Evolutionary conservation across 2,329 filamentous ascomycete species (phyloP), one percentile per base, ranked within the genome.

Genomic region (Colletotrichum simmondsii): DNA sequence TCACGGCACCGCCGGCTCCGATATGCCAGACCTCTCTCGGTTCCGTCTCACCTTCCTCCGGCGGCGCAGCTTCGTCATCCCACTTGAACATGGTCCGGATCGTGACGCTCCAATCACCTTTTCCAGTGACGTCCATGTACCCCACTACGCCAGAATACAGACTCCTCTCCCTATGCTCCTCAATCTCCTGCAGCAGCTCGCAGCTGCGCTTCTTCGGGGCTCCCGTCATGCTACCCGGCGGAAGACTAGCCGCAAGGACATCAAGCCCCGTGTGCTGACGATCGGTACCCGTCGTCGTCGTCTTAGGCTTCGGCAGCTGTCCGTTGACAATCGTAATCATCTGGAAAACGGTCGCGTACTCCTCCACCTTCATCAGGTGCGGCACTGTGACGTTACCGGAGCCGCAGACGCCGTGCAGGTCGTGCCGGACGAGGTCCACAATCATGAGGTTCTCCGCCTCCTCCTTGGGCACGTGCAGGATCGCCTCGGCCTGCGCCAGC

Each of bases 371-470:
- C 85, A 98, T 93, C 28, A 98, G 85, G 68, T 95, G 92, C 16
- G 92, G 90, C 1, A 98, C 95, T 6, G 84, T 81, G 1, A 98
- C 95, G 71, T 90, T 89, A 0, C 91, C 92, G 1, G 93, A 89
- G 5, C 94, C 94, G 73, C 93, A 94, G 10, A 97, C 92, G n/a
- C 92, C 91, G 81, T 97, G 93, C 14, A 98, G 86, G 81, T 98
- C 96, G 79, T 98, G 96, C 0, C 96, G 90, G n/a, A 98, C 97
- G 1, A 98, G 87, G 81, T 98, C 96, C 2, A 98, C 95, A 77
- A 98, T 98, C 97, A 98, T 98, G 28, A 98, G 88, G 79, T 98
- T 98, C 85, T 98, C 96, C 0, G 96, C 96, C 77, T 94, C 92
- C 81, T 98, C 97, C 81, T 98, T 98, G 26, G 94, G 92, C 0